These are phyloP conservation scores for Sarocladiaceae sp. DNA, from an alignment of 2,329 filamentous ascomycete genomes.

Conservation along the genomic window DNA sequence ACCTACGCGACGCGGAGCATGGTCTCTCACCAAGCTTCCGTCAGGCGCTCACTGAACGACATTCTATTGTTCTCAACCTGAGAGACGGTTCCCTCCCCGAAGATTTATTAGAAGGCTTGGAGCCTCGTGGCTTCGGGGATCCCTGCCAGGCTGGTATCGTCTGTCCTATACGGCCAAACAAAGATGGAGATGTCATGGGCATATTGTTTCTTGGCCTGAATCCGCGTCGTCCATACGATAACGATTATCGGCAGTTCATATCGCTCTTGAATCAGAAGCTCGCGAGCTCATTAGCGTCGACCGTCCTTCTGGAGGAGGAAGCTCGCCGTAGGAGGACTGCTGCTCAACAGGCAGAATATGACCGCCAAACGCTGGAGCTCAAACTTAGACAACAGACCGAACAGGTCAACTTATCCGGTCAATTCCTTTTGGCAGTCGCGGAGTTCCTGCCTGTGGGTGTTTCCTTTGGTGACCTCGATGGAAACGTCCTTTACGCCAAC, in stretches of 20 bases:
- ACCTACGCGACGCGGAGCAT: slow-evolving; percentile 28
- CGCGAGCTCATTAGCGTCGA: slow-evolving; percentile 62
- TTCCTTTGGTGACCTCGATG: slow-evolving; percentile 60
- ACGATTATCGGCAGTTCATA: slow-evolving; percentile 65
- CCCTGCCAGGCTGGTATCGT: slow-evolving; percentile 60
- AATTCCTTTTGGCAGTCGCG: slow-evolving; percentile 63
- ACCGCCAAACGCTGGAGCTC: slow-evolving; percentile 59
- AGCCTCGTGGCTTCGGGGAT: slow-evolving; percentile 59
- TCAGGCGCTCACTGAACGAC: slow-evolving; percentile 28
- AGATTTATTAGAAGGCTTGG: slow-evolving; percentile 51
- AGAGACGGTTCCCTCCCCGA: slow-evolving; percentile 49
- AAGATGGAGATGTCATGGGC: slow-evolving; percentile 58
- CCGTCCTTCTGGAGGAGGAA: slow-evolving; percentile 66
- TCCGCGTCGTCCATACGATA: slow-evolving; percentile 64
- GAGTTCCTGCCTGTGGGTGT: slow-evolving; percentile 70
- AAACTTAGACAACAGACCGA: slow-evolving; percentile 53
- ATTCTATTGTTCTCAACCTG: slow-evolving; percentile 34
- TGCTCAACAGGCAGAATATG: slow-evolving; percentile 59
- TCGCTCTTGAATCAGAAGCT: slow-evolving; percentile 49
- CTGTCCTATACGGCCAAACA: slow-evolving; percentile 61
- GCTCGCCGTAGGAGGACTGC: slow-evolving; percentile 46
- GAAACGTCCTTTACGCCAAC: slow-evolving; percentile 64
- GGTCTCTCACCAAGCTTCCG: slow-evolving; percentile 34
- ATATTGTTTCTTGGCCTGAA: slow-evolving; percentile 66
- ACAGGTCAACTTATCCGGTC: slow-evolving; percentile 47